These are phyloP conservation scores for Paxillus ammoniavirescens DNA, from an alignment of 768 basidiomycete genomes.

Conservation along the genomic window DNA sequence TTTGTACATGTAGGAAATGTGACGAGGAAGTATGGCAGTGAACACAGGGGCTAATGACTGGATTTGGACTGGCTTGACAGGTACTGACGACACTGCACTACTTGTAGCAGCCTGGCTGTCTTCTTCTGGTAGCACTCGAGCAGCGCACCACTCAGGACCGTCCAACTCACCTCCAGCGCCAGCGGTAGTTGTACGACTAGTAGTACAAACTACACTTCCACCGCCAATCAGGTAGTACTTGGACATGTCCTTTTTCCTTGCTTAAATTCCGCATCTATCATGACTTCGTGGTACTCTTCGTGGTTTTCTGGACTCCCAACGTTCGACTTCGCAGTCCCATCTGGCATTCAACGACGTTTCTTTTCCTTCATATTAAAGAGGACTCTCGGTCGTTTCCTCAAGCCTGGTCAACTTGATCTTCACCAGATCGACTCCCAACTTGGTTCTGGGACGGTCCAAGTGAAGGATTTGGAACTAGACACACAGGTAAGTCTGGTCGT, in stretches of 20 bases:
- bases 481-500: slow-evolving; percentile 52
- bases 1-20: too few species aligned
- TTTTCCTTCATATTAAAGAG: slow-evolving; percentile 86
- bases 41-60: neutral
- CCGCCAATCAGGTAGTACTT: neutral
- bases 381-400: slow-evolving; percentile 80
- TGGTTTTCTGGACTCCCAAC: slow-evolving; percentile 53
- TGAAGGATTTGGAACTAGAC: slow-evolving; percentile 81
- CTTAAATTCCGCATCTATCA: slow-evolving; percentile 22
- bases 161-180: neutral
- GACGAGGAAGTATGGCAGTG: too few species aligned
- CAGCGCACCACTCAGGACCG: neutral
- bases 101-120: too few species aligned
- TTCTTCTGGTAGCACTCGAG: neutral
- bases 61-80: neutral
- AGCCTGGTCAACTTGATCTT: slow-evolving; percentile 85
- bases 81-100: neutral
- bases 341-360: slow-evolving; percentile 82
- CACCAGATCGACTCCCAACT: slow-evolving; percentile 90
- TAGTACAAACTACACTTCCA: neutral
- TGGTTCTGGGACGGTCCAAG: slow-evolving; percentile 85
- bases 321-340: slow-evolving; percentile 64
- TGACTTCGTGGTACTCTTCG: slow-evolving; percentile 61
- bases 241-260: slow-evolving; percentile 15
- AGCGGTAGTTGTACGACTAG: neutral